Evolutionary conservation across 1,284 basidiomycete genomes (phyloP), one percentile per base, ranked within the genome.

Genomic region (Pseudozyma sp.): DNA sequence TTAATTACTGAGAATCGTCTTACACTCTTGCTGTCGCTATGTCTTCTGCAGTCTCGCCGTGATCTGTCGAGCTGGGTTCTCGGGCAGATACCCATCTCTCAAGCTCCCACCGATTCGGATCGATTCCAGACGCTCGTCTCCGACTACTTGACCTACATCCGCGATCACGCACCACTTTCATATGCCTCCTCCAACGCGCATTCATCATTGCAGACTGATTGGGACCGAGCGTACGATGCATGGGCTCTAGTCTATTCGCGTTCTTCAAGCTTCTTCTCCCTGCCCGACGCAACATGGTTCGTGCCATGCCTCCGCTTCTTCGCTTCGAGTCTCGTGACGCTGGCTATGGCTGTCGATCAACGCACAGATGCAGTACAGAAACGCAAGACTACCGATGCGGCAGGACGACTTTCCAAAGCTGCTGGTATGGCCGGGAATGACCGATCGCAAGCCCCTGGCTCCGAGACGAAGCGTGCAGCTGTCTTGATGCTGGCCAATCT

Each of bases 221-320:
- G 69, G 65, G 65, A 69, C 43, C 56, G 61, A 36, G 68, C 66
- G 2, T 80, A 79, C 55, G 79, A 80, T 55, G 70, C 75, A 8
- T 80, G 74, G 72, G 70, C 77, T 12, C 65, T 76, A 12, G 74
- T 80, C 47, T 80, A 77, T 57, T 73, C 79, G 49, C 63, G 76
- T 2, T 79, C 82, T 11, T 79, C 82, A 31, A 65, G 77, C n/a
- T 58, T 85, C 48, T 83, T 85, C 48, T 77, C 83, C 0, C 67
- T 77, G 12, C 80, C 81, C 1, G 85, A 86, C 6, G 76, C 79
- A 10, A 81, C 76, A 0, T 86, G 82, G 81, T 83, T 85, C 56
- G 75, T 83, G 1, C 78, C 81, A 0, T 45, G 58, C 44, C 60
- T 80, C 44, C 61, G 70, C 60, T 71, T 68, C 56, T 68, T 78